These are phyloP conservation scores for Graphilbum fragrans DNA, from an alignment of 2,329 filamentous ascomycete genomes.

Conservation along the genomic window DNA sequence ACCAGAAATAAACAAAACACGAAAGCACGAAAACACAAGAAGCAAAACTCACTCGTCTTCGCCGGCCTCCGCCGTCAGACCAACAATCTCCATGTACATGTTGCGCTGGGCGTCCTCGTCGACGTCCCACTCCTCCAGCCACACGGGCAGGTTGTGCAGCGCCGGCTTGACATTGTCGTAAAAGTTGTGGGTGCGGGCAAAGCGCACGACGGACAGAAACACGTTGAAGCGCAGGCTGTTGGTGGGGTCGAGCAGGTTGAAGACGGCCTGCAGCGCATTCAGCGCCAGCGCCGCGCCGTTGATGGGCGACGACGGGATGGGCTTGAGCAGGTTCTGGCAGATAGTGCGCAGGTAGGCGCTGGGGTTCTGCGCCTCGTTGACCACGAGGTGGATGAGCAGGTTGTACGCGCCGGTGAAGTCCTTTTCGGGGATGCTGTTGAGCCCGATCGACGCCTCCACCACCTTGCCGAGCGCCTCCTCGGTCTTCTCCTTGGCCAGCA, in stretches of 20 bases:
- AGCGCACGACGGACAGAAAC: slow-evolving; percentile 75
- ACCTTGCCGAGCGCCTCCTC: slow-evolving; percentile 85
- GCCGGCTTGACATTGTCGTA: slow-evolving; percentile 79
- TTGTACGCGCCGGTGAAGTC: slow-evolving; percentile 96
- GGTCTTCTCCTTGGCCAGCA: slow-evolving; percentile 63
- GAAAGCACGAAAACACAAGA: slow-evolving; percentile 1
- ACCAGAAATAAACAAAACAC: neutral
- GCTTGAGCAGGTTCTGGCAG: slow-evolving; percentile 80
- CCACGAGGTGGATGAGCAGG: neutral
- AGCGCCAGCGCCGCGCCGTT: slow-evolving; percentile 81
- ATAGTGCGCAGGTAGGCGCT: slow-evolving; percentile 79
- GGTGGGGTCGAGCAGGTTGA: slow-evolving; percentile 75
- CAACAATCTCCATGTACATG: slow-evolving; percentile 71
- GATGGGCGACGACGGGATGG: slow-evolving; percentile 71
- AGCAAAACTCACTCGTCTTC: slow-evolving; percentile 54
- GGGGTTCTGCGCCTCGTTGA: slow-evolving; percentile 51
- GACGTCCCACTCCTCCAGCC: slow-evolving; percentile 74
- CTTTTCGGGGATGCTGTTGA: slow-evolving; percentile 87
- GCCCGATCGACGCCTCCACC: slow-evolving; percentile 61
- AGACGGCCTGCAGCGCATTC: slow-evolving; percentile 84
- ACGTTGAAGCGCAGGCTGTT: slow-evolving; percentile 82
- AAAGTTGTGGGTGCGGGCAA: slow-evolving; percentile 62
- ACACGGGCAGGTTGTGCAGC: slow-evolving; percentile 68
- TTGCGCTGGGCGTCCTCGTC: slow-evolving; percentile 74
- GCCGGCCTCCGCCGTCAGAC: slow-evolving; percentile 65